Conservation (phyloP, 2,329 filamentous ascomycete species). For the Penicillium crustosum region DNA sequence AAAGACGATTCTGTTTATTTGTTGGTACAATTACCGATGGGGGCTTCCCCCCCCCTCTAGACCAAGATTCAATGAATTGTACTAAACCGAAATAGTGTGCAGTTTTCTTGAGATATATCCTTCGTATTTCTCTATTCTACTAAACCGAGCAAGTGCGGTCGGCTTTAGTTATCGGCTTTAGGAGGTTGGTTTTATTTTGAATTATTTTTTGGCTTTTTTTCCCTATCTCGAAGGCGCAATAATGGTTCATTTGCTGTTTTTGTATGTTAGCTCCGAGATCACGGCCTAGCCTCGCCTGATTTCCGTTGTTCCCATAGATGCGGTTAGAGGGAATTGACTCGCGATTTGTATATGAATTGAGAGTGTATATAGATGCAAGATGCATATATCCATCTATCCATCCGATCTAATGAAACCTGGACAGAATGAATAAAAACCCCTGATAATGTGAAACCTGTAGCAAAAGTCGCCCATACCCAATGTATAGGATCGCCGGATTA, state of each 20-base stretch:
- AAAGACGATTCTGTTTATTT: not conserved
- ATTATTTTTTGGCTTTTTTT: not conserved
- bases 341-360: not conserved
- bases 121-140: not conserved
- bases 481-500: constrained; percentile 2
- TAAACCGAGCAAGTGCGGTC: not conserved
- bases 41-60: too few relatives aligned
- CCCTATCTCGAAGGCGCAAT: not conserved
- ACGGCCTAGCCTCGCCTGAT: not conserved
- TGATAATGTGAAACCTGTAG: not conserved
- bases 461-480: not conserved
- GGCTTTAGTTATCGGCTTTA: too few relatives aligned
- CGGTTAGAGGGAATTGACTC: not conserved
- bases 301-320: not conserved
- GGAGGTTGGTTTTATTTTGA: too few relatives aligned
- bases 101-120: not conserved
- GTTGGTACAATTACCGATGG: not conserved
- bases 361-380: not conserved
- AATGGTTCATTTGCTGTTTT: not conserved
- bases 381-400: not conserved
- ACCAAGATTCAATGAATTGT: not conserved
- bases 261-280: not conserved
- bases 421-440: not conserved
- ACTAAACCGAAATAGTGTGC: not conserved
- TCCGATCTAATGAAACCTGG: not conserved